Conservation (phyloP, 2,329 filamentous ascomycete genomes). For the Ascocoryne sarcoides region DNA sequence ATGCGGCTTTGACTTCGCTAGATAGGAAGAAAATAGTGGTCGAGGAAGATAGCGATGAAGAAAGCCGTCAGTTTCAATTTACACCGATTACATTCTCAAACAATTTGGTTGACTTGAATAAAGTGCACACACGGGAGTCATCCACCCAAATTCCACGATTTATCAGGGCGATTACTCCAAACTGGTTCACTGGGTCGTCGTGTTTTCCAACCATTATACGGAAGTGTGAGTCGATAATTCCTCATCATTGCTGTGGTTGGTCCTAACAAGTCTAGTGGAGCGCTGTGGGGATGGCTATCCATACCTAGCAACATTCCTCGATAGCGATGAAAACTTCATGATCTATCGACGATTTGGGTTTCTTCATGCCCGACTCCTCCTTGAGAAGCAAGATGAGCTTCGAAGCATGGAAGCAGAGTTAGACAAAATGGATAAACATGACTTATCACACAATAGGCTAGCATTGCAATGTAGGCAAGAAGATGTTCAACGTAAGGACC, state of each 20-base stretch:
- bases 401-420: slow-evolving; percentile 15
- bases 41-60: slow-evolving; percentile 4
- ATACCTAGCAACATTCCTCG: slow-evolving; percentile 31
- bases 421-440: slow-evolving; percentile 11
- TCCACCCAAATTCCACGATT: neutral
- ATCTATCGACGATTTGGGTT: slow-evolving; percentile 35
- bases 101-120: too few relatives aligned
- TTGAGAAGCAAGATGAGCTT: slow-evolving; percentile 19
- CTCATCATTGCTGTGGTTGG: neutral
- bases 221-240: slow-evolving; percentile 3
- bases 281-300: slow-evolving; percentile 30
- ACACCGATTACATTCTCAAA: too few relatives aligned
- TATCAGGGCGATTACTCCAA: slow-evolving; percentile 1
- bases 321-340: slow-evolving; percentile 35
- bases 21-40: neutral
- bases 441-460: slow-evolving; percentile 5
- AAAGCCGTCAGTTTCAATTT: slow-evolving; percentile 2
- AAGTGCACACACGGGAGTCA: neutral
- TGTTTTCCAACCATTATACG: slow-evolving; percentile 5
- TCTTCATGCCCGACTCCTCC: slow-evolving; percentile 31
- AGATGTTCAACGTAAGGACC: slow-evolving; percentile 4
- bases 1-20: slow-evolving; percentile 1
- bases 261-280: slow-evolving; percentile 7
- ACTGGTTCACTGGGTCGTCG: neutral
- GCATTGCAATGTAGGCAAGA: slow-evolving; percentile 2